phyloP scores from a whole-genome alignment of 1,139 yeast species.

The Yarrowia galli region DNA sequence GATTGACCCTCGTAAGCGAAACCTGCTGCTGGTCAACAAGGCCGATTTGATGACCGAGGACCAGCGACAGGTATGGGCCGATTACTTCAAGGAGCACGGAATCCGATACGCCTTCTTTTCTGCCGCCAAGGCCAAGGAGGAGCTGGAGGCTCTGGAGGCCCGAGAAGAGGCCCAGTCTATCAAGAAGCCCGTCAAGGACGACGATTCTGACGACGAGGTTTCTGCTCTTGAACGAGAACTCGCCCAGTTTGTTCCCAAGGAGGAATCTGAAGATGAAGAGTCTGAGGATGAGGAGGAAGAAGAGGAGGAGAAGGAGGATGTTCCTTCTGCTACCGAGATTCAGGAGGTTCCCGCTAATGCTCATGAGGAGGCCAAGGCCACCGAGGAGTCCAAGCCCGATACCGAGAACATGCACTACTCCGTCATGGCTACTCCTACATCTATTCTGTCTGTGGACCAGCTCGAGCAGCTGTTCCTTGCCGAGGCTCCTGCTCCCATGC shows the following conservation, averaged over 20 bases:
- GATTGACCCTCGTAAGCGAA: constrained; percentile 71
- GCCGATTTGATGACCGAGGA: constrained; percentile 82
- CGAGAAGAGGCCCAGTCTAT: constrained; percentile 11
- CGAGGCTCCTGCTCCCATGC: constrained; percentile 76
- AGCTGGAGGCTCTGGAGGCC: constrained; percentile 43
- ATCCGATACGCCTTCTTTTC: constrained; percentile 92
- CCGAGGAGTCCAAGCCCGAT: constrained; percentile 46
- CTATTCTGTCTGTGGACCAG: constrained; percentile 82
- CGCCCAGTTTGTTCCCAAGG: constrained; percentile 40
- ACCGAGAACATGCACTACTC: constrained; percentile 39
- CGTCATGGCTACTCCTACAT: constrained; percentile 55
- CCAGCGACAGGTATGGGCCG: constrained; percentile 89
- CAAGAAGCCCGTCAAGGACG: constrained; percentile 43
- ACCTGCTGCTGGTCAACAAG: constrained; percentile 86
- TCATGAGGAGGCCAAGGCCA: constrained; percentile 50
- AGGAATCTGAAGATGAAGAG: constrained; percentile 42
- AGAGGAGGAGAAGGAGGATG: constrained; percentile 42
- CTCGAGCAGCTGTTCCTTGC: constrained; percentile 78
- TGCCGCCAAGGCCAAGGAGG: constrained; percentile 71
- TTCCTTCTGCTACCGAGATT: constrained; percentile 42
- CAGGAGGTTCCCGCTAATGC: constrained; percentile 40
- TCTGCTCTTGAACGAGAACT: constrained; percentile 41
- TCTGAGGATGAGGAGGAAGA: constrained; percentile 39
- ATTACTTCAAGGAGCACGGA: constrained; percentile 69
- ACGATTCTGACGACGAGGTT: constrained; percentile 44